Evolutionary conservation across 2,329 filamentous ascomycete genomes (phyloP), one percentile per base, ranked within the genome.

Genomic region (Cordyceps javanica): DNA sequence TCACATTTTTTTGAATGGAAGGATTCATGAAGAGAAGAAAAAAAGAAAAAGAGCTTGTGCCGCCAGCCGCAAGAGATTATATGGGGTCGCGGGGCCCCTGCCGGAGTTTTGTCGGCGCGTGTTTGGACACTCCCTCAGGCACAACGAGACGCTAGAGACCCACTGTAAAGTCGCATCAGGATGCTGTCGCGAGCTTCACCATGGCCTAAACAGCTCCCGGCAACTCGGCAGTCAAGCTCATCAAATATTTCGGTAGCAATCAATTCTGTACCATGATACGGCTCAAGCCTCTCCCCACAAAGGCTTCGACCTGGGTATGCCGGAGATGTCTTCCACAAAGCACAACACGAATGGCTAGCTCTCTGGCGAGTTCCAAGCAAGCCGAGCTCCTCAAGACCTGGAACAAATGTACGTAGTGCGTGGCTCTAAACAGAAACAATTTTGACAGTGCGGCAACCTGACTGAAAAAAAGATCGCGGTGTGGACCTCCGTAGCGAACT

Each of bases 1-100:
- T 83, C 81, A 97, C 92, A 80, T 90, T 84, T 87, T 86, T 88
- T 95, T 96, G 95, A 97, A 92, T 90, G 91, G 92, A 97, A 96
- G 91, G 92, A 91, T 93, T 93, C 82, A 86, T 88, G 82, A 86
- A 79, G 68, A 70, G 77, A 75, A 79, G 81, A 80, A 74, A 71
- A 74, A 73, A 66, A 69, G 64, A 72, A 72, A 71, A 66, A 66
- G 61, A 65, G 63, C 61, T 66, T 67, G 66, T 63, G 65, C 59
- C 56, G 57, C 59, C n/a, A n/a, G n/a, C n/a, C n/a, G 58, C 54
- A 62, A 52, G 64, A 62, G 60, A 62, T 77, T 75, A 75, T 73
- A 69, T 65, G 60, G 61, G 61, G 51, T 49, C 41, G 32, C 32
- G 23, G 42, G 50, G 62, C 63, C 61, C n/a, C 63, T 55, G 59